Evolutionary conservation across 352 stramenopile genomes (phyloP), one percentile per base, ranked within the genome.

Genomic region (Globisporangium echinulatum): DNA sequence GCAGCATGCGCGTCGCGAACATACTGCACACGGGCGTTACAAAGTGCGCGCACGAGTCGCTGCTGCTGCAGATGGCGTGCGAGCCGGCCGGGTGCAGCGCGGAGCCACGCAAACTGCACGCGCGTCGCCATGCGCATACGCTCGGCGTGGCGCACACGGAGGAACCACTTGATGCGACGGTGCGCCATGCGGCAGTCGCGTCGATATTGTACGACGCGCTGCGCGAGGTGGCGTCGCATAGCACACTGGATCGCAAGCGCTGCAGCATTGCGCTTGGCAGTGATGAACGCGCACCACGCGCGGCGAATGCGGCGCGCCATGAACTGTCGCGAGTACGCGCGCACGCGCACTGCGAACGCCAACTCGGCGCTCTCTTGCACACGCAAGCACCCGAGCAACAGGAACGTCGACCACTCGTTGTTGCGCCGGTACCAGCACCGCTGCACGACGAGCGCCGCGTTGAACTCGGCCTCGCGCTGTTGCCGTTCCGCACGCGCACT

Each of bases 381-480:
- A 8, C 83, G 77, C 17, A 94, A 59, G 66, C 83, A 93, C 4
- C 83, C 83, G 7, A 94, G 75, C 13, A 94, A 59, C 13, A 94
- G 56, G 57, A 93, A 93, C 17, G 83, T 93, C 15, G 82, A 91
- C 72, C 79, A 92, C 50, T 94, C 85, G 60, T 89, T 88, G 56
- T 90, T 92, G 39, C 75, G 79, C 10, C 61, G 79, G 53, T 94
- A 94, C 85, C 85, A 94, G 10, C 71, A 78, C 25, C 85, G 79
- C 51, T 94, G 85, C 7, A 92, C 75, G 1, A 87, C 62, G 3
- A 94, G 58, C 3, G 82, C 82, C 3, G 85, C 81, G 40, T 79
- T 71, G 61, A 88, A 86, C 47, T 73, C 67, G 13, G 79, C 67
- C 2, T 81, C 70, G 7, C 67, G 56, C 37, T 72, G 48, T 1